Evolutionary conservation across 1,139 yeast species (phyloP).

Genomic region (Williopsis jadinii): DNA sequence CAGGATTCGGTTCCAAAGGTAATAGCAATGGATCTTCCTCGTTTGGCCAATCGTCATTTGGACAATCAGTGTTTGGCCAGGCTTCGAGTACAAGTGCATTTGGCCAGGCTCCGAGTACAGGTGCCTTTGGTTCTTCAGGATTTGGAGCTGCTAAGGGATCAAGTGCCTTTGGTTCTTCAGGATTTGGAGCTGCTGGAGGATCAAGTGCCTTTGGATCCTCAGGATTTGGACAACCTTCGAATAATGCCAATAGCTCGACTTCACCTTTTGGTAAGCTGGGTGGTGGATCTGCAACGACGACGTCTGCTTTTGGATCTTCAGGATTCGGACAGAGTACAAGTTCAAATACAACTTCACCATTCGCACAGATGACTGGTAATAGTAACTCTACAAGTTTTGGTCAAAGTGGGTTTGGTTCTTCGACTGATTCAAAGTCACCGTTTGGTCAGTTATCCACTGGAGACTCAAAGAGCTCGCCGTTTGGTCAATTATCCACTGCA

Average conservation of each 20-base stretch:
- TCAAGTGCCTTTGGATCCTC: slow-evolving; percentile 9
- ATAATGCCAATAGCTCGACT: neutral
- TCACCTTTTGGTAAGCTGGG: neutral
- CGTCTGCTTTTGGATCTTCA: slow-evolving; percentile 9
- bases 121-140: slow-evolving; percentile 11
- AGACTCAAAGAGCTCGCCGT: neutral
- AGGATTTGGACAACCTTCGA: slow-evolving; percentile 11
- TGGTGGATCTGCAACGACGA: neutral
- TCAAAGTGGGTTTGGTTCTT: neutral
- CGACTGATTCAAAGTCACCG: neutral
- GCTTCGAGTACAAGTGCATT: no score
- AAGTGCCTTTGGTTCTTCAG: slow-evolving; percentile 10
- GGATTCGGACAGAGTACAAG: slow-evolving; percentile 1
- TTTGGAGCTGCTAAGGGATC: no score
- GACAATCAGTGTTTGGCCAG: neutral
- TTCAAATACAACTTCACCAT: neutral
- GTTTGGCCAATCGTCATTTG: neutral
- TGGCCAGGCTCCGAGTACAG: no score
- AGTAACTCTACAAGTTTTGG: slow-evolving; percentile 1
- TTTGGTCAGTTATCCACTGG: neutral
- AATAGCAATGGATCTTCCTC: neutral
- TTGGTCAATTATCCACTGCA: neutral
- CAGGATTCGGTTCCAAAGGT: no score
- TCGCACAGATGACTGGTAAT: neutral
- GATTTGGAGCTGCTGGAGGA: slow-evolving; percentile 14